A percentile compares a stretch with the other conserved stretches of the same genome.
phyloP scores from a whole-genome alignment of 164 flowering plant genomes.

The Saururus chinensis region DNA sequence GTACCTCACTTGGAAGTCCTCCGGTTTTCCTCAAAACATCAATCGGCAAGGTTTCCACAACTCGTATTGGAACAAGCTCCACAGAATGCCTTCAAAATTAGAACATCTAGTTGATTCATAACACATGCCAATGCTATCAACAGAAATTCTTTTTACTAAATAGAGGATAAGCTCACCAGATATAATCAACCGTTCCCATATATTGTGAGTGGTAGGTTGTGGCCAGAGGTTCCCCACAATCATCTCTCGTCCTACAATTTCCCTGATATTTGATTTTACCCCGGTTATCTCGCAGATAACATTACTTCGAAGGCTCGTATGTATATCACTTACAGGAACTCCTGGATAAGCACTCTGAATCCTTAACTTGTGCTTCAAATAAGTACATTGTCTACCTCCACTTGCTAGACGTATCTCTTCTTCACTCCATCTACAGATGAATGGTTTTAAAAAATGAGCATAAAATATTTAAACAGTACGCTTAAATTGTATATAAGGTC shows the following conservation, averaged over 20 bases:
- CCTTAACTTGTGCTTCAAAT: conserved; percentile 38
- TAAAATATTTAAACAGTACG: not conserved
- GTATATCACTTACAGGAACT: conserved; percentile 38
- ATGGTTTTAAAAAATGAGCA: conserved; percentile 17
- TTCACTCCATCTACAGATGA: conserved; percentile 37
- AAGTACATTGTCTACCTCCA: conserved; percentile 33
- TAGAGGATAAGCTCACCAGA: conserved; percentile 37
- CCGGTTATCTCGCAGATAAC: too few relatives aligned
- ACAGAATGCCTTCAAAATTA: conserved; percentile 44
- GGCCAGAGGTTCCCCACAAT: conserved; percentile 64
- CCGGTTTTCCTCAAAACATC: conserved; percentile 31
- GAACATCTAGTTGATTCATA: conserved; percentile 6
- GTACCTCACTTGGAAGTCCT: conserved; percentile 79
- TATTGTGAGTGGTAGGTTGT: conserved; percentile 69
- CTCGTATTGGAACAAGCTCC: conserved; percentile 62
- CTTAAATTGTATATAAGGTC: not conserved
- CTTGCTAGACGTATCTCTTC: conserved; percentile 62
- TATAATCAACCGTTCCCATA: conserved; percentile 83
- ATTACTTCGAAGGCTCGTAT: not conserved
- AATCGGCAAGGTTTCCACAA: conserved; percentile 66
- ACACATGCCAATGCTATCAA: conserved; percentile 3
- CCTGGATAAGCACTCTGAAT: conserved; percentile 62
- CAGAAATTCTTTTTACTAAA: not conserved
- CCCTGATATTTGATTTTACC: conserved; percentile 13
- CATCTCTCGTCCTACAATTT: conserved; percentile 39